Base-by-base conservation (phyloP, 441 rosid genomes). In the Rhodomyrtus psidioides region DNA sequence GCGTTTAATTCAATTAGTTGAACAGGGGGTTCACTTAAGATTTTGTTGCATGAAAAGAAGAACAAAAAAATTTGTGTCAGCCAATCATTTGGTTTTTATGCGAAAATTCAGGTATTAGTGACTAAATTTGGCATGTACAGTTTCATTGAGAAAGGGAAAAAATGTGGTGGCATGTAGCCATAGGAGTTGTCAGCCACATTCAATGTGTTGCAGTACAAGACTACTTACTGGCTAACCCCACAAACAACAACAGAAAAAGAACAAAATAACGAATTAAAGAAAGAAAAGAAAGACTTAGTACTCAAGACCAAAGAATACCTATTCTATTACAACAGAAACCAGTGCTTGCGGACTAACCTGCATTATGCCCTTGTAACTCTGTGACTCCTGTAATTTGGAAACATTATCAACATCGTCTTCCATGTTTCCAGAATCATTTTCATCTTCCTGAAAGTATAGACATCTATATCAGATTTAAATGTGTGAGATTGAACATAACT, bases 301-400 rank as follows among this genome's bases (percentile, higher is more conserved):
- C 23, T 62, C 24, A 62, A 62, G 44, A 30, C 75, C 75, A 30
- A 62, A 62, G 75, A 62, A 21, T 21, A 62, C 23, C 13, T 16
- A 62, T 17, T 62, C 44, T 30, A 30, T 28, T 16, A 62, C 28
- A 62, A 16, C 6, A 30, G 0, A 30, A 62, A 62, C 17, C 24
- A 62, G 24, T 62, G 24, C 44, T 17, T 62, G 44, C 30, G 39
- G 59, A 90, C 94, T 12, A 55, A 94, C 98, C 94, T 93, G 95
- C 93, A 95, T 93, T n/a, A 96, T 91, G 88, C 95, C 99, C 85
- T 86, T 87, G 87, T 91, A 95, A 91, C 98, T 93, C 91, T 93
- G 96, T 54, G 92, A 88, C 87, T 88, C 94, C 91, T 94, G 97
- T 84, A 94, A 87, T 90, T 95, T 95, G 6, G 98, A 94, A 82